Conservation (phyloP, 306 rosid species). For the Lathyrus tuberosus region DNA sequence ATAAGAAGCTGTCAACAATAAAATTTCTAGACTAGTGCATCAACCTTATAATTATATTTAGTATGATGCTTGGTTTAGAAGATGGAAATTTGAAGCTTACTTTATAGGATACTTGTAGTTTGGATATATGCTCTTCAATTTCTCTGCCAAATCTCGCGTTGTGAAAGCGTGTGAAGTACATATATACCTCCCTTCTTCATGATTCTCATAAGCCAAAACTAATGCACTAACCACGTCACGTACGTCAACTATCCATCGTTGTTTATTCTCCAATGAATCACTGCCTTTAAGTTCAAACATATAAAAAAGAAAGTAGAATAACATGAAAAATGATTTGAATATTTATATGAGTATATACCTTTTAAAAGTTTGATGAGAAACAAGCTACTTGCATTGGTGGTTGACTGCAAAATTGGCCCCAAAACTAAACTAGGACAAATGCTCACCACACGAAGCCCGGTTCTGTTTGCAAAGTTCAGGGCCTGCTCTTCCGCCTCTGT, state of each 20-base stretch:
- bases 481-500: constrained; percentile 79
- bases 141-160: constrained; percentile 52
- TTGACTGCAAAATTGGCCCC: constrained; percentile 30
- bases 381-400: constrained; percentile 18
- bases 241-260: constrained; percentile 41
- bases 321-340: background rate
- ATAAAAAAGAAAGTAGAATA: background rate
- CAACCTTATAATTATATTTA: too few relatives aligned
- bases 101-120: constrained; percentile 62
- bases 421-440: constrained; percentile 47
- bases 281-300: constrained; percentile 46
- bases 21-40: too few relatives aligned
- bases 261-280: constrained; percentile 60
- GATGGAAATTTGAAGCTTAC: constrained; percentile 48
- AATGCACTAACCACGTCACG: constrained; percentile 61
- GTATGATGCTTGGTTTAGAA: too few relatives aligned
- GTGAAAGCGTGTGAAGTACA: constrained; percentile 48
- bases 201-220: constrained; percentile 67
- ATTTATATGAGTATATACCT: background rate
- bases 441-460: constrained; percentile 56
- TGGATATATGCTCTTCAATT: constrained; percentile 61
- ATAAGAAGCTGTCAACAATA: too few relatives aligned
- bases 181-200: constrained; percentile 68
- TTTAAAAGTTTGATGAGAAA: constrained; percentile 17
- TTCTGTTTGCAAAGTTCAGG: constrained; percentile 53